These are phyloP conservation scores for Hansenula lynferdii DNA, from an alignment of 1,139 yeast species.

Conservation along the genomic window DNA sequence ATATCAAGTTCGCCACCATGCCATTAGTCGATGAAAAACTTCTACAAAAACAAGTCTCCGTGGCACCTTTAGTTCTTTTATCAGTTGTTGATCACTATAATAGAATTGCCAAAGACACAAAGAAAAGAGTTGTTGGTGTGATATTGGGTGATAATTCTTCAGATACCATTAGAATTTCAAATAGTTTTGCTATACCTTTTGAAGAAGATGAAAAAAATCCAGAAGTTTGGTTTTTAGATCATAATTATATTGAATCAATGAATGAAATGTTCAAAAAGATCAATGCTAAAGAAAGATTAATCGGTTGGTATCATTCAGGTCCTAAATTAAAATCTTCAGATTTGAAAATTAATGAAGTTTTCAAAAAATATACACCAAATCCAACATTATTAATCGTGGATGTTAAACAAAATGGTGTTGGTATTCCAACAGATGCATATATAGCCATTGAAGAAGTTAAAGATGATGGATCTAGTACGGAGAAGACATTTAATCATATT, in stretches of 20 bases:
- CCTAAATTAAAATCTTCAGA: constrained; percentile 89
- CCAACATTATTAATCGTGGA: constrained; percentile 91
- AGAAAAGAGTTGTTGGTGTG: constrained; percentile 91
- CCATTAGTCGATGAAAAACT: constrained; percentile 16
- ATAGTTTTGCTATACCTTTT: constrained; percentile 86
- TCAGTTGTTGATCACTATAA: constrained; percentile 96
- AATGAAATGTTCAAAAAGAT: constrained; percentile 97
- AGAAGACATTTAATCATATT: constrained; percentile 87
- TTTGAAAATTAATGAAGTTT: constrained; percentile 82
- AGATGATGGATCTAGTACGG: constrained; percentile 94
- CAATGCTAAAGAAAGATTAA: constrained; percentile 90
- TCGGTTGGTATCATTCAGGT: constrained; percentile 99
- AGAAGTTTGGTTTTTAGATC: constrained; percentile 97
- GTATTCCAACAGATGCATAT: constrained; percentile 95
- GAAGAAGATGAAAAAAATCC: constrained; percentile 95
- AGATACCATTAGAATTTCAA: constrained; percentile 59
- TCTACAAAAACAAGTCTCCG: constrained; percentile 65
- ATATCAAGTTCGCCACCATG: constrained; percentile 3
- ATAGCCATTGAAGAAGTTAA: constrained; percentile 92
- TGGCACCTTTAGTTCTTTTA: constrained; percentile 90
- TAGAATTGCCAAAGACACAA: constrained; percentile 65
- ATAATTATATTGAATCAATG: constrained; percentile 94
- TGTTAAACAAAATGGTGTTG: constrained; percentile 76
- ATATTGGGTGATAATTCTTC: constrained; percentile 75
- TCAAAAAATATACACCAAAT: constrained; percentile 76